Evolutionary conservation across 805 yeast genomes (phyloP).

Genomic region (Candida yuanshanica): DNA sequence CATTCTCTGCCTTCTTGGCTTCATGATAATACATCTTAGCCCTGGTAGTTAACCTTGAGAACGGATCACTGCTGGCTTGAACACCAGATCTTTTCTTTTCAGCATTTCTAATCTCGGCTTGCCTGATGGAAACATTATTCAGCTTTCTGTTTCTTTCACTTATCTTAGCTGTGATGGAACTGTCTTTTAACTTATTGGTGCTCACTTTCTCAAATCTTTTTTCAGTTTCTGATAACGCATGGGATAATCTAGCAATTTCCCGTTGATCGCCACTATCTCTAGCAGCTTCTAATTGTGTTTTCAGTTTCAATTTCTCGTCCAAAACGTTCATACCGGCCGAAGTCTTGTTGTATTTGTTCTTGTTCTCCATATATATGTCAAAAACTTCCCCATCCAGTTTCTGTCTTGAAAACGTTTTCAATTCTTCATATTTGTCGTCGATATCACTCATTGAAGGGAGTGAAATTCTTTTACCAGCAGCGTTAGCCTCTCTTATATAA

Average conservation of each 20-base stretch:
- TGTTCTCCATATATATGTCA: slow-evolving; percentile 69
- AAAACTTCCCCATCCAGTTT: slow-evolving; percentile 69
- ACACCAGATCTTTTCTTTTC: slow-evolving; percentile 43
- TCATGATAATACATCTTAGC: slow-evolving; percentile 73
- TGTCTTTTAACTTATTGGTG: slow-evolving; percentile 29
- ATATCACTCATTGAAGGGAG: slow-evolving; percentile 63
- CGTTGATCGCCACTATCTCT: slow-evolving; percentile 39
- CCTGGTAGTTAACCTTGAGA: slow-evolving; percentile 81
- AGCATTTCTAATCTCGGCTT: slow-evolving; percentile 67
- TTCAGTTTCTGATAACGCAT: slow-evolving; percentile 32
- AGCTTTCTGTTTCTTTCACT: slow-evolving; percentile 67
- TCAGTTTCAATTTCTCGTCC: slow-evolving; percentile 60
- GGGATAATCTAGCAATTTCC: slow-evolving; percentile 32
- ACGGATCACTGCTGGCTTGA: slow-evolving; percentile 62
- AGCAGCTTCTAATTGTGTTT: slow-evolving; percentile 74
- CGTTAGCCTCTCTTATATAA: slow-evolving; percentile 54
- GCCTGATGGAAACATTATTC: slow-evolving; percentile 69
- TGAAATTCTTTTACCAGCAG: slow-evolving; percentile 22
- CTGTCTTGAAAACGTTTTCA: slow-evolving; percentile 57
- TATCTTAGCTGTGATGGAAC: slow-evolving; percentile 26
- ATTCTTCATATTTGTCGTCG: slow-evolving; percentile 55
- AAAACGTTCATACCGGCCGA: slow-evolving; percentile 70
- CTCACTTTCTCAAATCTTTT: slow-evolving; percentile 29
- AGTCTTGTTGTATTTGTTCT: slow-evolving; percentile 55
- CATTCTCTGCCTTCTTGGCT: slow-evolving; percentile 50